Base-by-base conservation (phyloP, 257 asterid species). In the Salvia hispanica region DNA sequence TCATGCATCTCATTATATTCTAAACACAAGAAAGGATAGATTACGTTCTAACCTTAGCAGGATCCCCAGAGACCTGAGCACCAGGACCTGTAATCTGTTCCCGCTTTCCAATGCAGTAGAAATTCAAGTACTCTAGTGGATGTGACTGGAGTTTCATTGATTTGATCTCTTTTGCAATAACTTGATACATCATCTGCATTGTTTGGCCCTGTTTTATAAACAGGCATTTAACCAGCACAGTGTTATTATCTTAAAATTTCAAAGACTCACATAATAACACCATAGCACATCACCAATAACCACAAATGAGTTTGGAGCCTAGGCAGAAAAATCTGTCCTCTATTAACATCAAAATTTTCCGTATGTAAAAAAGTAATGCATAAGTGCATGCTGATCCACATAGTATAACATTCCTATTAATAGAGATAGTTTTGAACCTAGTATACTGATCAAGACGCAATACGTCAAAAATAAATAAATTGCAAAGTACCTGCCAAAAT, bases 51-150 rank as follows among this genome's bases (percentile, higher is more conserved):
- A 91, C 98, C 95, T 88, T 88, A 62, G 82, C 87, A 58, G 85
- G 44, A 74, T 77, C 83, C 59, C 79, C 87, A 70, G 77, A 56
- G 55, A 46, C 62, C 73, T 82, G 82, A 58, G 71, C 62, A 51
- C 67, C 39, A 5, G 79, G 52, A 65, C 59, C 48, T 56, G 90
- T 69, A 63, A 81, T 55, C 63, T 74, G 76, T 78, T 89, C 98
- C 15, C 98, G 84, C 13, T 87, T 89, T 64, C 96, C 96, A 83
- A 92, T 96, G 77, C 96, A 87, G 72, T 81, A 92, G 80, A 92
- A 92, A 78, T 87, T 92, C 77, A 92, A 78, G 74, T 89, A 92
- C 77, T 92, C 98, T 54, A 44, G 76, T 59, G 95, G 96, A 74
- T 83, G 87, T 6, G 89, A 18, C 72, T 87, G 81, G 67, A 84